Base-by-base conservation (phyloP, 2,329 filamentous ascomycete species). In the Penicillium griseofulvum region DNA sequence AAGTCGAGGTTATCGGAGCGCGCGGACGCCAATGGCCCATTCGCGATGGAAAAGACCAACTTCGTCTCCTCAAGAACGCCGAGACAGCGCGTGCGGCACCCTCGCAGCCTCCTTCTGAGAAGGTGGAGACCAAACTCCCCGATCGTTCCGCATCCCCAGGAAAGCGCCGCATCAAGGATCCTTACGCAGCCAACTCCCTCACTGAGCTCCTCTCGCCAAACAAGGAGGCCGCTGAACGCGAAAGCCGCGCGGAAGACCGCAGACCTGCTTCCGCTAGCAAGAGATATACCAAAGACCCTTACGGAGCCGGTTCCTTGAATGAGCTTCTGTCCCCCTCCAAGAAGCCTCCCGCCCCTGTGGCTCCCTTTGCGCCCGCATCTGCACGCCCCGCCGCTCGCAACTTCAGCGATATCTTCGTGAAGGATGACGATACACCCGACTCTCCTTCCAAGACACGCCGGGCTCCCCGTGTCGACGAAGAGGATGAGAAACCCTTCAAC, bases 21-120 rank as follows among this genome's bases (percentile, higher is more conserved):
- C 87, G 88, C 51, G 90, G 90, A 54, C 89, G 88, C 72, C 96
- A 94, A 76, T 99, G 94, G 94, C 94, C 94, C 52, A 95, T 99
- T 70, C 85, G 86, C 64, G 91, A 96, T 71, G 89, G 87, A 70
- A 85, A 85, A 66, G 91, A 96, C 51, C 92, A 97, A 77, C 81
- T 88, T 64, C 87, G 85, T 66, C 78, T 96, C 67, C 90, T 96
- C 66, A 80, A 83, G 60, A 80, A 78, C 60, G 76, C 84, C 65
- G 62, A 67, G 39, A 67, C 70, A 19, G 63, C 66, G 8, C 54
- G 61, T 44, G 56, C 63, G 31, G 49, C 59, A 17, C 57, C 64
- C 2, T 56, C 64, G 14, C 56, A 57, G 26, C 54, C 60, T 7
- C 54, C 61, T 14, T 64, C 60, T 19, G 58, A 67, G 41, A 24